phyloP scores from a whole-genome alignment of 148 eudicot genomes.

The Spergularia marina region DNA sequence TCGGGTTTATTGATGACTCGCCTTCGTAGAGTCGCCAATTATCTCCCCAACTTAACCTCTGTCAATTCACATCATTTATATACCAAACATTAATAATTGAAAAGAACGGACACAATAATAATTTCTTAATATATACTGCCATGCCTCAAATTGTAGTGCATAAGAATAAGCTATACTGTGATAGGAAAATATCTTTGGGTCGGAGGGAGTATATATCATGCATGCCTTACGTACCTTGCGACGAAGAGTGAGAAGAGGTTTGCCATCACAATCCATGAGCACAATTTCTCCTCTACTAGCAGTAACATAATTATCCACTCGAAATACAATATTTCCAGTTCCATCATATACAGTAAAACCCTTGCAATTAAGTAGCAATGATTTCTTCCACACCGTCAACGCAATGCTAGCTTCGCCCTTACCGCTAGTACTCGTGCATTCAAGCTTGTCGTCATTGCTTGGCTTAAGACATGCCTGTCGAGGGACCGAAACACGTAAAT shows the following conservation, averaged over 20 bases:
- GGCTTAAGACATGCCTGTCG: no score
- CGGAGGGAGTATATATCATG: not conserved
- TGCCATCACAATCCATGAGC: conserved; percentile 73
- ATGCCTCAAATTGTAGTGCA: no score
- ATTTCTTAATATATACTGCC: no score
- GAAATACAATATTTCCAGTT: conserved; percentile 60
- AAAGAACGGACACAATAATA: not conserved
- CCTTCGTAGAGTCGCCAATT: conserved; percentile 64
- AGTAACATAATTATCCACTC: conserved; percentile 65
- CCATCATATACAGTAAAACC: conserved; percentile 74
- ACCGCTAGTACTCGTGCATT: not conserved
- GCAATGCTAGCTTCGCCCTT: conserved; percentile 14
- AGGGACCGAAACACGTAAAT: not conserved
- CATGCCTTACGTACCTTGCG: conserved; percentile 50
- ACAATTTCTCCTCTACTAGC: conserved; percentile 38
- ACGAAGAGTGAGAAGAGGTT: conserved; percentile 68
- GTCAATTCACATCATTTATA: conserved; percentile 3
- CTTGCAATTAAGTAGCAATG: conserved; percentile 58
- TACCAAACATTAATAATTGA: not conserved
- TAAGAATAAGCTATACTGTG: no score
- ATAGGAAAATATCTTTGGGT: no score
- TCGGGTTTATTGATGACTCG: conserved; percentile 44
- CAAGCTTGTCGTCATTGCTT: not conserved
- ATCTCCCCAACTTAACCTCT: conserved; percentile 60
- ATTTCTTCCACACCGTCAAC: conserved; percentile 80